Base-by-base conservation (phyloP, 2,329 filamentous ascomycete species). In the Aureobasidium sp. region DNA sequence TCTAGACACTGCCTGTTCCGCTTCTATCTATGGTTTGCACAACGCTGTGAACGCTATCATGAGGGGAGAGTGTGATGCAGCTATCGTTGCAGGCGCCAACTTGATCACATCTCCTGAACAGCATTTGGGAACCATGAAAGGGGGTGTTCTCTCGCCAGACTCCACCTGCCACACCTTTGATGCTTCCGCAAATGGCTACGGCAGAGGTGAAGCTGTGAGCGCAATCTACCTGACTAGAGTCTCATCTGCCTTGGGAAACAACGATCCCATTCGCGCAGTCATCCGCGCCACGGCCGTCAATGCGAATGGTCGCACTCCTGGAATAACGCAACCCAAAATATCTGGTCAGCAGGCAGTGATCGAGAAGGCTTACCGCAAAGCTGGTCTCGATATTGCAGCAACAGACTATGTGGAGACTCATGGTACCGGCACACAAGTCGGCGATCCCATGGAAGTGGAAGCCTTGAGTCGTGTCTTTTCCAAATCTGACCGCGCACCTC, bases 201-300 rank as follows among this genome's bases (percentile, higher is more conserved):
- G 74, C 20, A 74, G 82, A 0, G 81, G 80, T n/a, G 83, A 86
- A 57, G 82, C 81, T 0, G 69, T 83, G 12, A 76, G 77, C 0
- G 71, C 74, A 0, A 65, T 86, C 0, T 70, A 85, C 0, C 66
- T 86, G 0, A 85, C 85, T 67, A 72, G 69, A 0, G 44, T 32
- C 6, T 48, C 32, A 44, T 59, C 74, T 1, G 84, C 84, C 0
- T 60, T 85, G 2, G 69, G 63, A 0, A 75, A 80, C 66, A 75
- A 75, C 1, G 78, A 81, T 63, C 67, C 73, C 2, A 77, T 82
- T 36, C 72, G 78, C 36, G 72, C 72, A 44, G 66, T 76, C 5
- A 69, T 77, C 15, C 68, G 71, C 0, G 72, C 69, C 29, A 75
- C 72, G 1, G 72, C 69, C 4, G 61, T 71, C 1, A 76, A 75